Base-by-base conservation (phyloP, 2,329 filamentous ascomycete genomes). In the Trichophyton schoenleinii region DNA sequence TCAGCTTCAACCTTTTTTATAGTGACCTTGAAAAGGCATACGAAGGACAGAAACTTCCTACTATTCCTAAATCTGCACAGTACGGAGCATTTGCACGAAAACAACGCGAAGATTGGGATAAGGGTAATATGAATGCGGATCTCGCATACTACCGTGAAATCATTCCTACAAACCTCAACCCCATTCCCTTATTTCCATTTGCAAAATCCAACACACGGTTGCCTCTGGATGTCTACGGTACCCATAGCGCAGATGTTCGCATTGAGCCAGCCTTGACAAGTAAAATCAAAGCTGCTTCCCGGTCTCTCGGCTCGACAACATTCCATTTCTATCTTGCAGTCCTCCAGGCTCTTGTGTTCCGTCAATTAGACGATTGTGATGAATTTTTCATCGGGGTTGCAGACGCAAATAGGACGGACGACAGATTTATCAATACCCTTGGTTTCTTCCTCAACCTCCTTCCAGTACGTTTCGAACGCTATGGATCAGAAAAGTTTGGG, bases 361-460 rank as follows among this genome's bases (percentile, higher is more conserved):
- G 68, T 5, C 73, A 73, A 25, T 62, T 68, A 0, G 72, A 72
- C 11, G 59, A 71, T 1, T 70, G 76, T 1, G 72, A 78, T 20
- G 60, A 52, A 15, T 52, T 81, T 44, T 70, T 69, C 59, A 79
- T 83, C 59, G 80, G 80, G 3, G 71, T 81, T 8, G 74, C 74
- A 0, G 79, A 82, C 66, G 76, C 76, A 1, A 75, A 74, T 57
- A 68, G 76, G 1, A 65, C 58, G 0, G 74, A 79, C 1, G 61
- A 60, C 9, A 63, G 70, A 1, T 60, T 72, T 1, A 61, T 67
- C 6, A 60, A 65, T 0, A 79, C 68, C 2, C 66, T 82, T 0
- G 81, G 81, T 1, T 67, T 75, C 48, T 77, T 78, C 46, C 62
- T 82, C 1, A 82, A 83, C 62, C 66, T 82, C 0, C 68, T 83